Base-by-base conservation (phyloP, 139 green algal genomes). In the Coelastrella sp. region DNA sequence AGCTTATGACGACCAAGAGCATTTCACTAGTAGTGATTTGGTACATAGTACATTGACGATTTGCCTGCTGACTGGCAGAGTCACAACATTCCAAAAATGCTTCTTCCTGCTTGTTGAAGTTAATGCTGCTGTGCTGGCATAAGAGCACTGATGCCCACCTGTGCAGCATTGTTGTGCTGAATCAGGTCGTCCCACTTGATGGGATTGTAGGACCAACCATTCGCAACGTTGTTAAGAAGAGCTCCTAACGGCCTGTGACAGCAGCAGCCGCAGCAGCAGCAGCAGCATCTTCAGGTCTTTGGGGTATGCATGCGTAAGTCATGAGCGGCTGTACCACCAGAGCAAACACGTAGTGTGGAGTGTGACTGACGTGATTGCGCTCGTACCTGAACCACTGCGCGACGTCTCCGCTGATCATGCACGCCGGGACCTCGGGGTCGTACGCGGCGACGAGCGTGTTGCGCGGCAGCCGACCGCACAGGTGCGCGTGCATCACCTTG, bases 401-500 rank as follows among this genome's bases (percentile, higher is more conserved):
- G 66, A 83, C 80, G 49, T 91, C 88, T 14, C 57, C 80, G 68
- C 68, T 78, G 24, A 91, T 25, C 80, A 88, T 83, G 88, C 59
- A 75, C 9, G 80, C 70, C 4, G 80, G 88, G 1, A 91, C 27
- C 12, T 81, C 80, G 4, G 80, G 79, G 19, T 84, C 80, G 57
- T 88, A 91, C 4, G 63, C 88, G 66, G 87, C 88, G 15, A 91
- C 68, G 57, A 91, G 80, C 8, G 88, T 91, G 80, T 91, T 68
- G 68, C 88, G 80, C 7, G 88, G 88, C 57, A 91, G 80, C 12
- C 88, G 57, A 8, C 88, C 88, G 22, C 66, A 91, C n/a, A 91
- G 80, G 70, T 91, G 88, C 4, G 80, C 80, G 24, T 84, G 80
- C 79, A 87, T 83, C 79, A 91, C 27, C 80, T 88, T 91, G 70